A percentile compares a stretch with the other conserved stretches of the same genome.
phyloP scores from a whole-genome alignment of 2,329 filamentous ascomycete genomes.

The Colletotrichum horii region DNA sequence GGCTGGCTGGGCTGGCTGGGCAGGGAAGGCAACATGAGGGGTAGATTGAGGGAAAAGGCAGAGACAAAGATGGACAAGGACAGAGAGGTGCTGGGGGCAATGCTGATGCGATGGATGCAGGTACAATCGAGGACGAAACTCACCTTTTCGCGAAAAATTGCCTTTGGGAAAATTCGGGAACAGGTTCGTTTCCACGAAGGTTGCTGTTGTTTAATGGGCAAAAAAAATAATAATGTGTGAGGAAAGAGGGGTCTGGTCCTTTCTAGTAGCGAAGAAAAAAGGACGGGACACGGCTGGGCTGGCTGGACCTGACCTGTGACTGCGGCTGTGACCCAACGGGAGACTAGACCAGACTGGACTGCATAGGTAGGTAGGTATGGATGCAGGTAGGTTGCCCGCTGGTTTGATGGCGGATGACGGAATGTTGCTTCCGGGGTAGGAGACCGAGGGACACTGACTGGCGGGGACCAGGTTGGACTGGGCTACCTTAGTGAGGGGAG shows the following conservation, averaged over 20 bases:
- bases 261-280: background rate
- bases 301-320: background rate
- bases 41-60: background rate
- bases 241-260: conserved; percentile 15
- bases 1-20: background rate
- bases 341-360: background rate
- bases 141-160: conserved; percentile 20
- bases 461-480: background rate
- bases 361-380: background rate
- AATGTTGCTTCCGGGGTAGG: background rate
- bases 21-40: background rate
- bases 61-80: background rate
- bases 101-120: background rate
- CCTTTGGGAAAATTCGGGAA: background rate
- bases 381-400: background rate
- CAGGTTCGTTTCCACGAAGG: conserved; percentile 1
- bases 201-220: conserved; percentile 9
- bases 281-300: background rate
- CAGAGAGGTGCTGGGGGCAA: background rate
- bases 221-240: conserved; percentile 17
- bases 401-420: background rate
- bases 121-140: conserved; percentile 2
- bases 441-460: background rate
- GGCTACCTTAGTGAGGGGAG: background rate
- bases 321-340: background rate